Evolutionary conservation across 345 rosid genomes (phyloP), one percentile per base, ranked within the genome.

Genomic region (Salix exigua): DNA sequence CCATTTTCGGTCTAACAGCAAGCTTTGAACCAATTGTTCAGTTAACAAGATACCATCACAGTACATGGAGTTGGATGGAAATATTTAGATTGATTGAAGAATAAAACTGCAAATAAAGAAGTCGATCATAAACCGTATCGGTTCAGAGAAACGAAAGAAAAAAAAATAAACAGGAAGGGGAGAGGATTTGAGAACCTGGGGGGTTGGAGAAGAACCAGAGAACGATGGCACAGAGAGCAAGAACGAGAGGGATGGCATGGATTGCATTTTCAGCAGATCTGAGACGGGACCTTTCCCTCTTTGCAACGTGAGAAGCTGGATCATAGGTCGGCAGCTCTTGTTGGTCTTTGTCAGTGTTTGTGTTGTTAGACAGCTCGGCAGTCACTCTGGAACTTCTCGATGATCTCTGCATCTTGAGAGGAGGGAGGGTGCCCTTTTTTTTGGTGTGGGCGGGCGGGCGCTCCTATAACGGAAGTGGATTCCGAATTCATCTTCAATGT

Each of bases 121-220:
- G 19, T 51, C 19, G 28, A 62, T 62, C 44, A 53, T 42, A 2
- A 42, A 42, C 4, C 3, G 48, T 37, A 33, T 44, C 25, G 55
- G n/a, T 50, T 33, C 37, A 75, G 73, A n/a, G 73, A 26, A 46
- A 48, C 13, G 5, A 44, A 16, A 37, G 19, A 60, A 35, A 21
- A 28, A 35, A 72, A 51, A 26, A 53, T 19, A 51, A 16, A 62
- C 21, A 19, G 58, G 21, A 51, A 19, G 58, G 19, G 19, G 58
- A 19, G 58, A 51, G 58, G 58, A 19, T 7, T 51, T 51, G 2
- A 42, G 46, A n/a, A 74, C 61, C 38, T 26, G 17, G 0, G 51
- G 11, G 13, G 73, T 38, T 18, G 71, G 97, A 90, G 88, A 87
- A 92, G 84, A 91, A 82, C 96, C 97, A 92, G 76, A 95, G 97